phyloP scores from a whole-genome alignment of 208 protist species.

The Phytomonas francai region DNA sequence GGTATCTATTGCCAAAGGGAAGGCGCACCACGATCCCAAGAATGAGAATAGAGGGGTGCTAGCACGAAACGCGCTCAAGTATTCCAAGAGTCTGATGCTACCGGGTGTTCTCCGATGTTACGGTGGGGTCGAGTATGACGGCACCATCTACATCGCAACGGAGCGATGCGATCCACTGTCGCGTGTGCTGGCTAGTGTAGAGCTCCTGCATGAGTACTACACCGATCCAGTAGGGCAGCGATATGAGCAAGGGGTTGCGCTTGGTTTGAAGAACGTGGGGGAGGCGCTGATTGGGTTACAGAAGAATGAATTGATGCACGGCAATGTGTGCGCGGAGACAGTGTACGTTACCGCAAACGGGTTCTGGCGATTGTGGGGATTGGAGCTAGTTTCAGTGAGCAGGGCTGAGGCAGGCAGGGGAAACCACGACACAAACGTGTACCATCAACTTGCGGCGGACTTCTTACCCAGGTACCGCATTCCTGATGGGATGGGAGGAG shows the following conservation, averaged over 20 bases:
- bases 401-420: neutral
- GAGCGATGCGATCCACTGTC: slow-evolving; percentile 59
- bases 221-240: slow-evolving; percentile 6
- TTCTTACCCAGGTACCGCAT: slow-evolving; percentile 28
- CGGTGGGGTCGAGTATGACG: slow-evolving; percentile 54
- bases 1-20: slow-evolving; percentile 12
- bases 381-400: slow-evolving; percentile 39
- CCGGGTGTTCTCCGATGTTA: slow-evolving; percentile 68
- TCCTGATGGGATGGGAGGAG: slow-evolving; percentile 21
- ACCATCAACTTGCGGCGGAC: slow-evolving; percentile 11
- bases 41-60: slow-evolving; percentile 16
- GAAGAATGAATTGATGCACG: slow-evolving; percentile 65
- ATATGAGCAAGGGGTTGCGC: slow-evolving; percentile 28
- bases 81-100: slow-evolving; percentile 65
- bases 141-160: slow-evolving; percentile 77
- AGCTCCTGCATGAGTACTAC: slow-evolving; percentile 21
- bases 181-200: slow-evolving; percentile 24
- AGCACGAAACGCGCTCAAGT: slow-evolving; percentile 54
- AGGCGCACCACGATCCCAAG: neutral
- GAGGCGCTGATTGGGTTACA: slow-evolving; percentile 62
- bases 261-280: slow-evolving; percentile 47
- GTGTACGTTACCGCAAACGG: slow-evolving; percentile 64
- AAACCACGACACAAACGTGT: neutral
- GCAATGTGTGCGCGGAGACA: slow-evolving; percentile 54
- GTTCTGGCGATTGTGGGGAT: slow-evolving; percentile 73